These are phyloP conservation scores for Laburnicola sp. DNA, from an alignment of 2,329 filamentous ascomycete genomes.

Conservation along the genomic window DNA sequence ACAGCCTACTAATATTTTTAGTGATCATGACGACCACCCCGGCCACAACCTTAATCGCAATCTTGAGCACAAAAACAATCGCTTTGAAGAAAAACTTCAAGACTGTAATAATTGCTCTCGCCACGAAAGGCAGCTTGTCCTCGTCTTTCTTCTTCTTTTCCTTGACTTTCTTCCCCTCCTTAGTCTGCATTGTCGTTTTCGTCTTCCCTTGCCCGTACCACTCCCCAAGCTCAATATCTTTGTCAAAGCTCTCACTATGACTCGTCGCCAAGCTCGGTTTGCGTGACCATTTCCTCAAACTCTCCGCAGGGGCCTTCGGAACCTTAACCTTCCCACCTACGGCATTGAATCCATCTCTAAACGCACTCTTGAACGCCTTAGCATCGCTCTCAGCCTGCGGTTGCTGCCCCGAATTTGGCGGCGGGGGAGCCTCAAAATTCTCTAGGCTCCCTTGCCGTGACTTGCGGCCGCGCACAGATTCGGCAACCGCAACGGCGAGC, in stretches of 20 bases:
- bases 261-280: constrained; percentile 15
- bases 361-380: constrained; percentile 35
- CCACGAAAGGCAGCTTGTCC: constrained; percentile 44
- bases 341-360: constrained; percentile 38
- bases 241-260: constrained; percentile 29
- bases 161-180: constrained; percentile 1
- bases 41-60: constrained; percentile 48
- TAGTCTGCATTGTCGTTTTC: not conserved
- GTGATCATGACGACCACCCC: constrained; percentile 45
- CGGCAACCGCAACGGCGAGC: too few species aligned
- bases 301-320: constrained; percentile 17
- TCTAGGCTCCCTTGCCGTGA: too few species aligned
- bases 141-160: constrained; percentile 29
- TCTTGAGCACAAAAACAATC: constrained; percentile 47
- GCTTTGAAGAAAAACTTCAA: constrained; percentile 49
- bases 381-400: too few species aligned
- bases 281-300: constrained; percentile 29
- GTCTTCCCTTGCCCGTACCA: too few species aligned
- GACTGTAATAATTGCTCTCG: constrained; percentile 45
- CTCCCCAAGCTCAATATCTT: constrained; percentile 44
- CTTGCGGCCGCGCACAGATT: too few species aligned
- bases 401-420: too few species aligned
- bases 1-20: constrained; percentile 42
- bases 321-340: constrained; percentile 34
- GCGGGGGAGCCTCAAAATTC: too few species aligned